These are phyloP conservation scores for Oryza glaberrima DNA, from an alignment of 176 grass and related monocot genomes.

Conservation along the genomic window DNA sequence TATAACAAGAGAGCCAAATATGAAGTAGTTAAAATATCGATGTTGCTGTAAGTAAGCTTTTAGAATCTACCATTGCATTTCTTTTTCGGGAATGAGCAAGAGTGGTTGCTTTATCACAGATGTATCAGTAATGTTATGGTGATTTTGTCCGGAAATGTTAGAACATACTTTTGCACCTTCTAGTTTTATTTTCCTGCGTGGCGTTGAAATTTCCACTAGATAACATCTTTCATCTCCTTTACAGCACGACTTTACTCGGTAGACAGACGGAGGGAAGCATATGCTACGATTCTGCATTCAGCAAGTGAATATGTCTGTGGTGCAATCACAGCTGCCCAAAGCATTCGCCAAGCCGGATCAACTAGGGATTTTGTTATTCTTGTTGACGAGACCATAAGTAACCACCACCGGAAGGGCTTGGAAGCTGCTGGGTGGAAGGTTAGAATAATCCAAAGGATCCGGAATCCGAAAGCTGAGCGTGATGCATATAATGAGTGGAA, in stretches of 20 bases:
- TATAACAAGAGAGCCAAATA: neutral
- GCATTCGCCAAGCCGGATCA: slow-evolving; percentile 88
- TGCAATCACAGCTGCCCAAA: slow-evolving; percentile 88
- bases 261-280: slow-evolving; percentile 69
- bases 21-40: neutral
- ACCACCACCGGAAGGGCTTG: slow-evolving; percentile 64
- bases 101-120: neutral
- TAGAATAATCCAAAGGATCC: slow-evolving; percentile 78
- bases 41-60: neutral
- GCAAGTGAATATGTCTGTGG: slow-evolving; percentile 86
- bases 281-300: slow-evolving; percentile 91
- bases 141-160: neutral
- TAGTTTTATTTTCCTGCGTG: neutral
- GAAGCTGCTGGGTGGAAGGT: slow-evolving; percentile 91
- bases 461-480: slow-evolving; percentile 88
- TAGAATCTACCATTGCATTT: neutral
- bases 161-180: neutral
- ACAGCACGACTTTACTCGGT: slow-evolving; percentile 76
- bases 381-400: slow-evolving; percentile 74
- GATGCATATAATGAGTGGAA: slow-evolving; percentile 98
- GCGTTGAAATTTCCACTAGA: neutral
- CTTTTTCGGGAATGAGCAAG: neutral
- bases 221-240: slow-evolving; percentile 37
- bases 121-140: neutral
- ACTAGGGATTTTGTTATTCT: slow-evolving; percentile 91